Evolutionary conservation across 2,329 filamentous ascomycete genomes (phyloP), one percentile per base, ranked within the genome.

Genomic region (Golovinomyces cichoracearum): DNA sequence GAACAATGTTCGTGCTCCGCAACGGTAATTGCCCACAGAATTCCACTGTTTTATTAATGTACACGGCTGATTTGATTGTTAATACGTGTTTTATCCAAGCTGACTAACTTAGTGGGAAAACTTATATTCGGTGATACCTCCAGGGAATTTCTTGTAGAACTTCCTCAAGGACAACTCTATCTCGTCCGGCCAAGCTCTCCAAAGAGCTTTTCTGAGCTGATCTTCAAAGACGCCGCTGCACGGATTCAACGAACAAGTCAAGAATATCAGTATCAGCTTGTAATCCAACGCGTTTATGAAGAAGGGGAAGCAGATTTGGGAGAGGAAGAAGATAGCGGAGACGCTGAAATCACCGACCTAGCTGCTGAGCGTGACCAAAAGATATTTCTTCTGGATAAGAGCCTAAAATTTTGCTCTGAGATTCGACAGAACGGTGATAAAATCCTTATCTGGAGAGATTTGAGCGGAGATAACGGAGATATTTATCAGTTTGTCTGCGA

Each of bases 401-500:
- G 76, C 48, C 70, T 98, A 33, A 83, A 83, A 60, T 84, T 98
- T 59, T 79, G 88, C 50, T 80, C 83, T 40, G 83, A 92, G 61
- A 73, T 80, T 53, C 74, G 86, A 54, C 76, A 84, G 53, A 77
- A 76, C 33, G 82, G 81, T 21, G 82, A 92, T 57, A 83, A 81
- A 59, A 78, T 95, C 7, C 73, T 98, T 54, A 88, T 88, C 51
- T 98, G 90, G 90, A 79, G 81, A 56, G 90, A 98, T 61, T 66
- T 95, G 52, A 94, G 85, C 57, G 90, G 90, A 50, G 90, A 98
- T 68, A 72, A 76, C 27, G 88, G 85, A 48, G 90, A 98, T 63
- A 72, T 95, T n/a, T 98, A 83, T 71, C 88, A 98, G 63, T 98
- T 95, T 61, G 82, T 98, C 54, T 95, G 86, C 66, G 90, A 95